Conservation (phyloP, 176 grass and related monocot species). For the Lolium rigidum region DNA sequence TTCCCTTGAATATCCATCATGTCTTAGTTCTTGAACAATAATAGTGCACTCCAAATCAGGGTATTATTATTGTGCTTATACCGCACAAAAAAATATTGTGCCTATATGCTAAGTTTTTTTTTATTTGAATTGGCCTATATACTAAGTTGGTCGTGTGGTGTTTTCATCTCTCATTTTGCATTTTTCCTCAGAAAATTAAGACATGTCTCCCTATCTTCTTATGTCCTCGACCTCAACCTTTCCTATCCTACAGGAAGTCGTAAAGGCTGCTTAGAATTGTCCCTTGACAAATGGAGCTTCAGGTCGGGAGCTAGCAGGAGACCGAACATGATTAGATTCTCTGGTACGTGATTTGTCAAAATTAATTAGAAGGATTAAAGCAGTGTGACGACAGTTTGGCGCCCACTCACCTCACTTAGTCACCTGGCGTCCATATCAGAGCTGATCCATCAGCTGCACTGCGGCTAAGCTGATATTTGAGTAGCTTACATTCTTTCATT, state of each 20-base stretch:
- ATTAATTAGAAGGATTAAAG: conserved; percentile 37
- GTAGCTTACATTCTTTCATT: conserved; percentile 31
- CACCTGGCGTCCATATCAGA: conserved; percentile 44
- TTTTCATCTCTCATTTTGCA: too few relatives aligned
- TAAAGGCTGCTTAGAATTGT: conserved; percentile 30
- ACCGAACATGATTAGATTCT: conserved; percentile 43
- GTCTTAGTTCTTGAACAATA: background rate
- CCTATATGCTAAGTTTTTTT: too few relatives aligned
- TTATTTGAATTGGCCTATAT: too few relatives aligned
- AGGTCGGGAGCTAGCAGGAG: too few relatives aligned
- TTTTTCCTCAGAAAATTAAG: conserved; percentile 11
- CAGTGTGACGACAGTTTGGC: conserved; percentile 42
- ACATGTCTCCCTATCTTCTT: background rate
- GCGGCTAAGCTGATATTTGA: conserved; percentile 1
- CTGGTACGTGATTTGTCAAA: conserved; percentile 31
- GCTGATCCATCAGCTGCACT: conserved; percentile 28
- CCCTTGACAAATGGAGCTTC: background rate
- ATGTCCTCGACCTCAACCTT: conserved; percentile 29
- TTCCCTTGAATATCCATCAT: background rate
- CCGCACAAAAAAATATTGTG: too few relatives aligned
- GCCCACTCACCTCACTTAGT: conserved; percentile 3
- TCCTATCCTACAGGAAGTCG: conserved; percentile 23
- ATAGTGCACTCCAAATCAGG: background rate
- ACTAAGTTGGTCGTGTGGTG: too few relatives aligned
- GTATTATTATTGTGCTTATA: too few relatives aligned